Base-by-base conservation (phyloP, 2,329 filamentous ascomycete genomes). In the Fusarium domesticum region DNA sequence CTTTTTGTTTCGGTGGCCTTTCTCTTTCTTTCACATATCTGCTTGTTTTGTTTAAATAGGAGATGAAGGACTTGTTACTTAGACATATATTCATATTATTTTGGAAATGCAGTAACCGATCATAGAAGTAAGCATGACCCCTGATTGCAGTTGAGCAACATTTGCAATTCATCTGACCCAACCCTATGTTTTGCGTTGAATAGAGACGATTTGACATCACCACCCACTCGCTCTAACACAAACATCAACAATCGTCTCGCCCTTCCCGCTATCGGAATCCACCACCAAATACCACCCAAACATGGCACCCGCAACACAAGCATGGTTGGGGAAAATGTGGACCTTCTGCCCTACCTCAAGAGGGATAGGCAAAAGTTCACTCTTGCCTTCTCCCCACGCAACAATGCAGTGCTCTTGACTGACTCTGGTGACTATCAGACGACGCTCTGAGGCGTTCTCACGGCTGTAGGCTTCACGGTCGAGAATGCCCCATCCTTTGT, bases 391-490 rank as follows among this genome's bases (percentile, higher is more conserved):
- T n/a, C 44, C 66, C 73, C 77, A 83, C 0, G 69, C 68, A 35
- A 84, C 54, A 28, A 84, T 76, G 0, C 77, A 78, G 62, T 85
- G 83, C 55, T 86, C 83, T 54, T 86, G 83, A 42, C 78, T 81
- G n/a, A 85, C 74, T 6, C 78, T 69, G 4, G 72, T 74, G 6
- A 85, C 73, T 34, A 84, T 74, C 68, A 82, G 74, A 1, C 59
- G 60, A 14, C 34, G 18, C 6, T 33, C 18, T 0, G 28, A 6
- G 1, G 35, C n/a, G 0, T 47, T 19, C 0, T 44, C 4, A 2
- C 20, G 35, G 0, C 35, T 3, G 1, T 47, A 48, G 5, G 54
- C 41, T 1, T 59, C 50, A 60, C 72, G 76, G 2, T 67, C 65
- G 4, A 84, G 66, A 1, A 83, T 67, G 0, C 80, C 83, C 78